phyloP scores from a whole-genome alignment of 2,329 filamentous ascomycete genomes.

The Penicillium polonicum region DNA sequence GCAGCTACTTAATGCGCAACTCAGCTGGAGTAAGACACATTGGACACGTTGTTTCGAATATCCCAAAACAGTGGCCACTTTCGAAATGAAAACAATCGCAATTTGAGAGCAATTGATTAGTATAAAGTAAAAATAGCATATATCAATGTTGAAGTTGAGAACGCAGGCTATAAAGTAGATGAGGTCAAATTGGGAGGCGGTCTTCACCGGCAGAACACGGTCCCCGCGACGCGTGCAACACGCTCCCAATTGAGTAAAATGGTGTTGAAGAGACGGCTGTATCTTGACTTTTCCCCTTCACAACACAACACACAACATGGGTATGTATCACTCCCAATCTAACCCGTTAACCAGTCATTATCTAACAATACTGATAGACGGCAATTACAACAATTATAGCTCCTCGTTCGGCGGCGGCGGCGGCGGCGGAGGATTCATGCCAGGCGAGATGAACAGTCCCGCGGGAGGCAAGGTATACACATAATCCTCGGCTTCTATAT shows the following conservation, averaged over 20 bases:
- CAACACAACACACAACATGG: constrained; percentile 28
- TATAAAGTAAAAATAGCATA: not conserved
- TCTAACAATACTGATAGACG: constrained; percentile 28
- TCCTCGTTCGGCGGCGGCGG: constrained; percentile 57
- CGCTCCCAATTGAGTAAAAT: constrained; percentile 44
- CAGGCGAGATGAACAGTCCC: constrained; percentile 51
- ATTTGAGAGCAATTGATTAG: not conserved
- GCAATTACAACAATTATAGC: constrained; percentile 48
- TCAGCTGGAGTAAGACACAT: not conserved
- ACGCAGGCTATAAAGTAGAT: not conserved
- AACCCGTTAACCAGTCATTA: rapidly evolving
- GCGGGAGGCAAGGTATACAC: constrained; percentile 42
- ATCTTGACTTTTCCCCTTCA: constrained; percentile 12
- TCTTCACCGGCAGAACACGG: not conserved
- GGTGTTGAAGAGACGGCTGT: constrained; percentile 13
- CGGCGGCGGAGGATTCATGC: constrained; percentile 61
- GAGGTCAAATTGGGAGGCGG: not conserved
- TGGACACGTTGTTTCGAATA: not conserved
- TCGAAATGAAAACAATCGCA: not conserved
- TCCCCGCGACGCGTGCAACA: constrained; percentile 39
- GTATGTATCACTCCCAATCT: constrained; percentile 19
- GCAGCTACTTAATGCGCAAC: not conserved
- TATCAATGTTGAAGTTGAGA: not conserved
- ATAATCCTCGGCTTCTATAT: not conserved
- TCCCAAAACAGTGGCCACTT: rapidly evolving